These are phyloP conservation scores for Grosmannia clavigera DNA, from an alignment of 2,329 filamentous ascomycete genomes.

Conservation along the genomic window DNA sequence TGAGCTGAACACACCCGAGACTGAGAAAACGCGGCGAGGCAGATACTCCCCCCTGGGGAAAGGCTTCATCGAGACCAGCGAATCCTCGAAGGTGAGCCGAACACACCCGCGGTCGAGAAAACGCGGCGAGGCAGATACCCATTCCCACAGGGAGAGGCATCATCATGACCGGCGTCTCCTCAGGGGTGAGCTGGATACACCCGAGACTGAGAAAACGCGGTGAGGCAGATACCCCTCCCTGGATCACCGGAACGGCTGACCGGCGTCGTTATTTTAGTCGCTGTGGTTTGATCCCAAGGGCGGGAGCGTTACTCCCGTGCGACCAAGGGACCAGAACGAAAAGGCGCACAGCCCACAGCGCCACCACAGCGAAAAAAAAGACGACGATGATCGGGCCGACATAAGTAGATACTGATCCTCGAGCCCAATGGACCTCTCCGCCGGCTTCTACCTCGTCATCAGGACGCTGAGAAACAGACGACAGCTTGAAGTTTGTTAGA, in stretches of 20 bases:
- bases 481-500: not conserved
- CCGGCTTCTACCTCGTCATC: not conserved
- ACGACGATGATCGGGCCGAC: not conserved
- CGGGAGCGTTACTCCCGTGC: not conserved
- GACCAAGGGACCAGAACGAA: not conserved
- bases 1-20: not conserved
- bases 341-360: not conserved
- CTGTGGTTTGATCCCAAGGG: not conserved
- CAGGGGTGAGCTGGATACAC: not conserved
- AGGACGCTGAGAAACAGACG: no score
- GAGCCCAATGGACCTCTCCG: not conserved
- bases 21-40: not conserved
- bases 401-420: not conserved
- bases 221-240: not conserved
- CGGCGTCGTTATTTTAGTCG: not conserved
- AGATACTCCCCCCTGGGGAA: not conserved
- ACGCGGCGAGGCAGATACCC: not conserved
- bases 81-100: not conserved
- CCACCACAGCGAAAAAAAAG: not conserved
- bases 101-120: not conserved
- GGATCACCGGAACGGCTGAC: not conserved
- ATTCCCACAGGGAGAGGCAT: not conserved
- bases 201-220: not conserved
- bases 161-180: not conserved
- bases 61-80: not conserved